Percentiles rank a stretch among this genome's conserved stretches.
These are phyloP conservation scores for Hymenoscyphus scutula DNA, from an alignment of 2,329 filamentous ascomycete genomes.

Conservation along the genomic window DNA sequence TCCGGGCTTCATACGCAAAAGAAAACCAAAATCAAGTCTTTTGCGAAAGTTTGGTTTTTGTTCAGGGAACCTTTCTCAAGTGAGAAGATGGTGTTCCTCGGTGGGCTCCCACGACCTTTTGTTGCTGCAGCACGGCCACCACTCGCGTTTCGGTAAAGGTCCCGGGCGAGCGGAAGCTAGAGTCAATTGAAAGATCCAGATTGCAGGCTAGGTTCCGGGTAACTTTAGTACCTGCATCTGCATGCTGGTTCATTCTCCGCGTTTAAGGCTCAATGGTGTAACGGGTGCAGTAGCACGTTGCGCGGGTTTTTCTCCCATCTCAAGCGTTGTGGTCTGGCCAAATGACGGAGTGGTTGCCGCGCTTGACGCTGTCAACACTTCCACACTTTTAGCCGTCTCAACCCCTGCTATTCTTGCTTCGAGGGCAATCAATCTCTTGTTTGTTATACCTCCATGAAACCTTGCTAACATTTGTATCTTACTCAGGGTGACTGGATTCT, in stretches of 20 bases:
- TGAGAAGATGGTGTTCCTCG: constrained; percentile 17
- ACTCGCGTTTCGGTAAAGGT: constrained; percentile 21
- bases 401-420: neutral
- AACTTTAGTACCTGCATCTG: constrained; percentile 27
- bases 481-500: constrained; percentile 96
- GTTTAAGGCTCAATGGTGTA: constrained; percentile 13
- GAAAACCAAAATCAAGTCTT: neutral
- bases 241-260: constrained; percentile 19
- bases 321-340: neutral
- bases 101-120: constrained; percentile 30
- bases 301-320: neutral
- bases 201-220: constrained; percentile 18
- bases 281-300: constrained; percentile 7
- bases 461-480: constrained; percentile 26
- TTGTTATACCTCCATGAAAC: constrained; percentile 10
- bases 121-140: constrained; percentile 15
- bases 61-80: neutral
- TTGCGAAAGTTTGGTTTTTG: constrained; percentile 1
- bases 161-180: constrained; percentile 36
- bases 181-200: constrained; percentile 23
- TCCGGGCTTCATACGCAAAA: neutral
- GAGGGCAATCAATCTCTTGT: neutral
- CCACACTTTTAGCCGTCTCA: neutral
- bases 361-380: too few species aligned
- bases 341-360: neutral